Base-by-base conservation (phyloP, 768 basidiomycete species). In the Podaxis rugospora region DNA sequence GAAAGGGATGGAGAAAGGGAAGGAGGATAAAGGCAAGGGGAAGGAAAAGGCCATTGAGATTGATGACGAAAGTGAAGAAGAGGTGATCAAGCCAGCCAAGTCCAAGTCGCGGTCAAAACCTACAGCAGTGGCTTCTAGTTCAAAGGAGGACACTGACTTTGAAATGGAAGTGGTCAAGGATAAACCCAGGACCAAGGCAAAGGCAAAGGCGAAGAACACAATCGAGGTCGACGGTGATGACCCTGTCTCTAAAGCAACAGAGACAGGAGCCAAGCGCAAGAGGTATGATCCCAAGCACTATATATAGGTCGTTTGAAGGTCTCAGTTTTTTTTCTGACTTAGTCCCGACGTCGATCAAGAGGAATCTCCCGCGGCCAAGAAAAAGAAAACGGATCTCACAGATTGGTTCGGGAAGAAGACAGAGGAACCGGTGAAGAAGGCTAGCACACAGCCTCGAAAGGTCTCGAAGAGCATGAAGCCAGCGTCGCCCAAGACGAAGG, bases 381-480 rank as follows among this genome's bases (percentile, higher is more conserved):
- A 83, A 74, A 79, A 78, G 57, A 74, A 74, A 58, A 68, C 78
- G 0, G 66, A 76, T 4, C 71, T 88, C 59, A 82, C 82, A 4
- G 86, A 88, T 66, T 89, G 87, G 77, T 86, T 88, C 64, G 72
- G 70, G 11, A 60, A 53, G 39, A 86, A 87, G 68, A 70, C 74
- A 9, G 68, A 72, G 1, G 77, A 75, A 14, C 66, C 68, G 18
- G 63, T 70, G 36, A 80, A 81, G 72, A 79, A 78, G 35, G 69
- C 65, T 7, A 16, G 46, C 13, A 55, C 49, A 21, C 54, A 52
- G 18, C 51, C 49, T 28, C 77, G 80, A 60, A 86, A 85, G 66
- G 73, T 86, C 9, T 84, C 86, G 27, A 80, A 80, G 69, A 84
- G 75, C 68, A 86, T 83, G 75, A 84, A 84, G 67, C 78, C 83